Evolutionary conservation across 2,329 filamentous ascomycete genomes (phyloP), one percentile per base, ranked within the genome.

Genomic region (Elsinoe fawcettii): DNA sequence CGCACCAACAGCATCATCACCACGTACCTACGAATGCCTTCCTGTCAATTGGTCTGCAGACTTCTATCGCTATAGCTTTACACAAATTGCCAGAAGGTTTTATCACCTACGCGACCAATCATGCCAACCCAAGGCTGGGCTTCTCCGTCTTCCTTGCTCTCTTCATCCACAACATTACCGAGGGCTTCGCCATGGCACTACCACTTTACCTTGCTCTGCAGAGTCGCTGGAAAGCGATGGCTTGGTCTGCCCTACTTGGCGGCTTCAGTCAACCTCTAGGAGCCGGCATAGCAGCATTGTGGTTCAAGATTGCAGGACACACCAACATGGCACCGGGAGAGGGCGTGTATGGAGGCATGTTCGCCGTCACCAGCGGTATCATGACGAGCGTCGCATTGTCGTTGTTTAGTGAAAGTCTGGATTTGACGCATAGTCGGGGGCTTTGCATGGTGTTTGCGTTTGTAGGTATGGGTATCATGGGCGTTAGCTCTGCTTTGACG

Each of bases 81-180:
- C 93, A 99, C 76, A 99, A 99, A 70, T 86, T 97, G 34, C 93
- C 93, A 1, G 93, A 86, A 70, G 83, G 83, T 37, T 86, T 86
- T 71, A 86, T 99, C 64, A 97, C 92, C 1, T 99, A 95, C 69
- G 92, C 93, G 8, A 96, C 93, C 8, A 99, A 97, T 71, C 93
- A 99, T 69, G 92, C 90, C 11, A 97, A 91, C 69, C 91, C 93
- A 0, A 78, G 81, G 0, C 82, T 99, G 0, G 93, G 93, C 18
- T 84, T 96, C 71, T 87, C 88, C 55, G 90, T 99, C 56, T 99
- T 99, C 74, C 82, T 97, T 71, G 92, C 93, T 0, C 80, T 99
- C 6, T 96, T 96, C 68, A 92, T 99, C 59, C 93, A 99, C 78
- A 99, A 97, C 74, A 95, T 99, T 66, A 91, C 90, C 25, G 93